Conservation (phyloP, 2,329 filamentous ascomycete species). For the Trichoderma pleuroti region DNA sequence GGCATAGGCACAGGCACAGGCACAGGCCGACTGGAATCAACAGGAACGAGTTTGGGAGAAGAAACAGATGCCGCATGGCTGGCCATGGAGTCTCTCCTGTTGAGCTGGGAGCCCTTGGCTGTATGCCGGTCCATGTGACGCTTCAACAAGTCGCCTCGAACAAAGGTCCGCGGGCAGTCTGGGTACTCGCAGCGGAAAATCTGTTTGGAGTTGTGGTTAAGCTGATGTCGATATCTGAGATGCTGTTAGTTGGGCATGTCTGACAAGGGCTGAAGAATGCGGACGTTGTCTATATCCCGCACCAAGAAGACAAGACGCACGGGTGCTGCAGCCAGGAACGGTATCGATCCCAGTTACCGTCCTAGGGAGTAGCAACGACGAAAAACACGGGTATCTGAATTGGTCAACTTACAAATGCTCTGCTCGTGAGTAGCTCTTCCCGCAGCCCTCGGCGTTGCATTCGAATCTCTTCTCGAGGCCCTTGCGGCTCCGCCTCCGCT, state of each 20-base stretch:
- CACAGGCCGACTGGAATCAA: slow-evolving; percentile 43
- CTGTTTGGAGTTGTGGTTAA: slow-evolving; percentile 94
- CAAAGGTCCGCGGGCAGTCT: slow-evolving; percentile 85
- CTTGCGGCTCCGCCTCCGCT: slow-evolving; percentile 70
- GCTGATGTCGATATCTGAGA: slow-evolving; percentile 74
- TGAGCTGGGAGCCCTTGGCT: slow-evolving; percentile 72
- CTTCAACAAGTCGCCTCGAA: slow-evolving; percentile 87
- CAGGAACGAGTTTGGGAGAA: slow-evolving; percentile 39
- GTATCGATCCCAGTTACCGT: not conserved
- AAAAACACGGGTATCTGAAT: slow-evolving; percentile 22
- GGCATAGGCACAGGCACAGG: slow-evolving; percentile 35
- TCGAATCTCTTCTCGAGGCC: slow-evolving; percentile 78
- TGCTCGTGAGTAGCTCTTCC: slow-evolving; percentile 92
- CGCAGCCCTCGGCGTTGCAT: slow-evolving; percentile 82
- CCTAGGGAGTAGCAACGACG: not conserved
- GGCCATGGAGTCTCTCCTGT: slow-evolving; percentile 61
- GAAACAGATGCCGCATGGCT: slow-evolving; percentile 33
- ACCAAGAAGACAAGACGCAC: not conserved
- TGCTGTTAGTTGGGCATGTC: slow-evolving; percentile 13
- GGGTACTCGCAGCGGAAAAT: slow-evolving; percentile 93
- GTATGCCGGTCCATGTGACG: slow-evolving; percentile 78
- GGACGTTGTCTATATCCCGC: not conserved
- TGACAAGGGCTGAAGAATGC: not conserved
- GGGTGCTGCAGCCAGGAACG: not conserved
- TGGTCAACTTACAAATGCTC: slow-evolving; percentile 73